Evolutionary conservation across 192 early-diverging fungal species (phyloP), one percentile per base, ranked within the genome.

Genomic region (Entomortierella beljakovae): DNA sequence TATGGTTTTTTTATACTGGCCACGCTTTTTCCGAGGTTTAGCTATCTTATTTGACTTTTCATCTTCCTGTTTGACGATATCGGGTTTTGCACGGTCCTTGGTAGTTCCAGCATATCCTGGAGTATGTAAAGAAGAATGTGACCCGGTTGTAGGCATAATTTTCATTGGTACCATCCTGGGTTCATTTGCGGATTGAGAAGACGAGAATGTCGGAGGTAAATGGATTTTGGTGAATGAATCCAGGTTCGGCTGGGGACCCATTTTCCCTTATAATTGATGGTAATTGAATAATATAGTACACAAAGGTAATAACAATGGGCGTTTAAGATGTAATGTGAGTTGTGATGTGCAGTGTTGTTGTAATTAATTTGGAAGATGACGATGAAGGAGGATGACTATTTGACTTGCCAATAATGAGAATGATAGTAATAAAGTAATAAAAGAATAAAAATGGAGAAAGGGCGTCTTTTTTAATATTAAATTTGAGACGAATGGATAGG

Each of bases 1-100:
- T 38, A 79, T 79, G 1, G 75, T 79, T 46, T 79, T 79, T 56
- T 64, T 79, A 28, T 79, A 79, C 37, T 65, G 61, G 16, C 75
- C 75, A 40, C 75, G 40, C 35, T 79, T 79, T 40, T 79, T 79
- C 26, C 70, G 61, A n/a, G 48, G 55, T 15, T 52, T 37, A 22
- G 54, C 33, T 25, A 56, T 15, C 46, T 62, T 55, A 26, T 46
- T 33, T 2, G 23, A 23, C 25, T 57, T 59, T 13, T 57, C 62
- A 26, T 23, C 26, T 25, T 71, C 70, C 20, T 63, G 62, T 62
- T 72, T 72, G 23, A 64, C 32, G 15, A 32, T 29, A 32, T 64
- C 56, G 0, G 55, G 22, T n/a, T 42, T 61, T 8, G 28, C 5
- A 18, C 35, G 57, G 7, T 60, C 67, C 2, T 32, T 37, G 2